A percentile compares a stretch with the other conserved stretches of the same genome.
Evolutionary conservation across 352 stramenopile species (phyloP).

Genomic region (Phytophthora citricola): DNA sequence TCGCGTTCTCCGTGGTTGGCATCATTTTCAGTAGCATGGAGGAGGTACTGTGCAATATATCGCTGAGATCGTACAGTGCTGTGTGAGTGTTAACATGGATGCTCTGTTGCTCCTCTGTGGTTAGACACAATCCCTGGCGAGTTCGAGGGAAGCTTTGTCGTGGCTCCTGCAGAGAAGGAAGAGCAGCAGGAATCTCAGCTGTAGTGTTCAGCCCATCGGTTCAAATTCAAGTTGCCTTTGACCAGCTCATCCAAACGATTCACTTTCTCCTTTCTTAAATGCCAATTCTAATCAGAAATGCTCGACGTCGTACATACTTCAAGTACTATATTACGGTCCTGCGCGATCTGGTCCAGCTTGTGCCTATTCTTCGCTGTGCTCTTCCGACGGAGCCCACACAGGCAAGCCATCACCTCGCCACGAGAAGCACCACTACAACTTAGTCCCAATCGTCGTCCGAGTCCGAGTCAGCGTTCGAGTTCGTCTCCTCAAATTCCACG

Average conservation of each 20-base stretch:
- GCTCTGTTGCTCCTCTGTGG: neutral
- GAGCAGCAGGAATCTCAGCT: conserved; percentile 11
- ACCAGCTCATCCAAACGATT: conserved; percentile 19
- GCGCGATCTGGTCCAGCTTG: conserved; percentile 12
- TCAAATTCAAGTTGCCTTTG: conserved; percentile 19
- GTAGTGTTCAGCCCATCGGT: conserved; percentile 10
- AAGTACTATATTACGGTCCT: conserved; percentile 33
- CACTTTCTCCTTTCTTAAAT: conserved; percentile 15
- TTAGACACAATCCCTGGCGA: conserved; percentile 27
- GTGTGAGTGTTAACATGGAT: neutral
- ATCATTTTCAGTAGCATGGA: conserved; percentile 76
- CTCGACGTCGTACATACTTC: conserved; percentile 26
- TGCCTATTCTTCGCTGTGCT: conserved; percentile 21
- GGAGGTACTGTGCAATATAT: conserved; percentile 39
- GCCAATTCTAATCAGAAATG: conserved; percentile 37
- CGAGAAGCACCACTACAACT: conserved; percentile 13
- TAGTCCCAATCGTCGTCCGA: conserved; percentile 88
- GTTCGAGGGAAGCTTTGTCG: conserved; percentile 37
- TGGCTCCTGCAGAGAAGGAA: neutral
- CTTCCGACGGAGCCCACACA: conserved; percentile 37
- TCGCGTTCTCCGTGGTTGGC: conserved; percentile 76
- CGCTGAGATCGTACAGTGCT: conserved; percentile 5
- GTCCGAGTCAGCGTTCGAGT: conserved; percentile 66
- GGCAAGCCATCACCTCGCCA: conserved; percentile 16
- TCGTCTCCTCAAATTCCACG: conserved; percentile 78